These are phyloP conservation scores for Ambispora gerdemannii DNA, from an alignment of 192 early-diverging fungal species.

Conservation along the genomic window DNA sequence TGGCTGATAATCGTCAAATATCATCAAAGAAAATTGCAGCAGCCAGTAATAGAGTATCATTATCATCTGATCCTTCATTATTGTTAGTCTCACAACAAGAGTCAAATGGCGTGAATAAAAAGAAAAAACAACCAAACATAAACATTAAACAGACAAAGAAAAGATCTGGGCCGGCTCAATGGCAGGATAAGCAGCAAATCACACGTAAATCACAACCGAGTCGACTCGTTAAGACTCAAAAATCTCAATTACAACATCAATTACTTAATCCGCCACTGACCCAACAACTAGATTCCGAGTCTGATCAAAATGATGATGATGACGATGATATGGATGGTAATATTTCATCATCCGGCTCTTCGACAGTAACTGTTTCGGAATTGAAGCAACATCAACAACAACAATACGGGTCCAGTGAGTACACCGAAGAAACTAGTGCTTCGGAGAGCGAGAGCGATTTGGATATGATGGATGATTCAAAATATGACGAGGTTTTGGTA, in stretches of 20 bases:
- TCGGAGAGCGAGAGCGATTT: neutral
- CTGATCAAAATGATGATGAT: neutral
- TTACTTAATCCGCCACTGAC: too few relatives aligned
- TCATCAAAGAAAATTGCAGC: too few relatives aligned
- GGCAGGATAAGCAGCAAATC: neutral
- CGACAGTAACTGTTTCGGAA: neutral
- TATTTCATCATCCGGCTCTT: neutral
- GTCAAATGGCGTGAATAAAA: neutral
- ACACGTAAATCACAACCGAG: neutral
- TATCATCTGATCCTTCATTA: too few relatives aligned
- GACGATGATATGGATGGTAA: too few relatives aligned
- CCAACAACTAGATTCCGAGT: neutral
- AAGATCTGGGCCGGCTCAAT: slow-evolving; percentile 3
- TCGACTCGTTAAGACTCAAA: neutral
- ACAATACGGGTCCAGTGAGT: too few relatives aligned
- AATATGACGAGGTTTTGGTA: slow-evolving; percentile 35
- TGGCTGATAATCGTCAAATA: slow-evolving; percentile 1
- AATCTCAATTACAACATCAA: too few relatives aligned
- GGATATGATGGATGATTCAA: slow-evolving; percentile 8
- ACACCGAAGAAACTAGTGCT: slow-evolving; percentile 32
- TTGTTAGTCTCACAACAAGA: too few relatives aligned
- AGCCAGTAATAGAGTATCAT: too few relatives aligned
- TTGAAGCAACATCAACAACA: neutral
- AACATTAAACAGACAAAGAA: neutral
- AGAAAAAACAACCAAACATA: too few relatives aligned